Evolutionary conservation across 2,329 filamentous ascomycete species (phyloP), one percentile per base, ranked within the genome.

Genomic region (Blastomyces parvus): DNA sequence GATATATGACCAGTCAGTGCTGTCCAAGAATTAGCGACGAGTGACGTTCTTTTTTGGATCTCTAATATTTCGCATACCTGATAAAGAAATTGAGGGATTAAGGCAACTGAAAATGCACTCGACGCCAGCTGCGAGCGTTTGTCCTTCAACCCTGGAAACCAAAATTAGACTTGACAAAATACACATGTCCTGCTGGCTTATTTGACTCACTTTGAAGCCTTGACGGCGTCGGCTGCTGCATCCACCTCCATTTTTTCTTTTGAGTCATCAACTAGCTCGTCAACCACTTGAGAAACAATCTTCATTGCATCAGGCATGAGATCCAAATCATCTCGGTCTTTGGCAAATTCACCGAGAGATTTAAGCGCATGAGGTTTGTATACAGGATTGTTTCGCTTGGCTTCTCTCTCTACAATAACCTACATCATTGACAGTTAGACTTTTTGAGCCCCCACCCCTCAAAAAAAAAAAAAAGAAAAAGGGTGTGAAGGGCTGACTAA

Each of bases 351-450:
- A 71, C 89, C 91, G 5, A 97, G 79, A 42, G 85, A 86, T 62
- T 80, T 79, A 66, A 96, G 83, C 0, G 90, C 89, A 74, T 90
- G 82, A 25, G 88, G 87, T 17, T 89, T 85, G 75, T 97, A 99
- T 8, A 81, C 80, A n/a, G 86, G 84, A 70, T 97, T 97, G 72
- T 92, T 93, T 40, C 94, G 85, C 79, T 94, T 97, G 9, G 91
- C 91, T 81, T 99, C 94, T 63, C 93, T 84, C 19, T 93, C 74
- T 5, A 84, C 84, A 67, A 96, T 88, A 6, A 66, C 70, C 82
- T 92, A 65, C 61, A 61, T 60, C 19, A 30, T 11, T 11, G 44
- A 42, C 30, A 58, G 48, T 68, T 65, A 71, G 66, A n/a, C n/a
- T n/a, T n/a, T n/a, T n/a, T n/a, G n/a, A n/a, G n/a, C n/a, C n/a